Percentiles rank a stretch among this genome's conserved stretches.
Evolutionary conservation across 2,329 filamentous ascomycete species (phyloP).

Genomic region (Penicillium palitans): DNA sequence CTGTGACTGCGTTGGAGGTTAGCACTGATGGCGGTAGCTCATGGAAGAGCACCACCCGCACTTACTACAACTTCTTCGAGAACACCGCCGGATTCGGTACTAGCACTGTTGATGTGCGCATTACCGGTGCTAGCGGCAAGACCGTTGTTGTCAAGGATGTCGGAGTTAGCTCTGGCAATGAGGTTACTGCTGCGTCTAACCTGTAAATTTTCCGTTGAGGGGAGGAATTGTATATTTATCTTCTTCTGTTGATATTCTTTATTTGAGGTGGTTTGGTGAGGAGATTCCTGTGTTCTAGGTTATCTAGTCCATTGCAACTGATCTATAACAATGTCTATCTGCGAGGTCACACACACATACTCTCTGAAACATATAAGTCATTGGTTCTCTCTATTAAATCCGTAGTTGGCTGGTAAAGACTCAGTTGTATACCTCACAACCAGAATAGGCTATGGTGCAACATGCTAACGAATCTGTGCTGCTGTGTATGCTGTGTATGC

Average conservation of each 20-base stretch:
- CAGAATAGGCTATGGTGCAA: background rate
- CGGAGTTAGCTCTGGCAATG: slow-evolving; percentile 22
- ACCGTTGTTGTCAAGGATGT: slow-evolving; percentile 55
- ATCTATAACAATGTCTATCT: background rate
- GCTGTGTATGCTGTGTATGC: background rate
- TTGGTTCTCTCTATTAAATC: background rate
- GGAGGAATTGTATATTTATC: background rate
- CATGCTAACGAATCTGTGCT: background rate
- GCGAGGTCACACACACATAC: background rate
- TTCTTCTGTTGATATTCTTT: background rate
- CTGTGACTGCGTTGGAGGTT: slow-evolving; percentile 59
- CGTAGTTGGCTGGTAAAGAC: background rate
- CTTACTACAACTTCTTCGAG: slow-evolving; percentile 64
- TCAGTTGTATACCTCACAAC: background rate
- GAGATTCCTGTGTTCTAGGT: background rate
- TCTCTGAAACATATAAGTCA: background rate
- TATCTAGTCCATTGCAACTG: background rate
- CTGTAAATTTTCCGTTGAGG: slow-evolving; percentile 15
- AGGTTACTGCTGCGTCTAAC: slow-evolving; percentile 27
- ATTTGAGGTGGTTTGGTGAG: background rate
- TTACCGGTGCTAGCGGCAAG: slow-evolving; percentile 56
- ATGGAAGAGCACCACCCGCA: slow-evolving; percentile 58
- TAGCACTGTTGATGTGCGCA: slow-evolving; percentile 54
- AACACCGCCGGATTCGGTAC: slow-evolving; percentile 58
- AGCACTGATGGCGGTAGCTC: slow-evolving; percentile 60